Percentiles rank a stretch among this genome's conserved stretches.
These are phyloP conservation scores for Flagelloscypha sp. DNA, from an alignment of 768 basidiomycete species.

Conservation along the genomic window DNA sequence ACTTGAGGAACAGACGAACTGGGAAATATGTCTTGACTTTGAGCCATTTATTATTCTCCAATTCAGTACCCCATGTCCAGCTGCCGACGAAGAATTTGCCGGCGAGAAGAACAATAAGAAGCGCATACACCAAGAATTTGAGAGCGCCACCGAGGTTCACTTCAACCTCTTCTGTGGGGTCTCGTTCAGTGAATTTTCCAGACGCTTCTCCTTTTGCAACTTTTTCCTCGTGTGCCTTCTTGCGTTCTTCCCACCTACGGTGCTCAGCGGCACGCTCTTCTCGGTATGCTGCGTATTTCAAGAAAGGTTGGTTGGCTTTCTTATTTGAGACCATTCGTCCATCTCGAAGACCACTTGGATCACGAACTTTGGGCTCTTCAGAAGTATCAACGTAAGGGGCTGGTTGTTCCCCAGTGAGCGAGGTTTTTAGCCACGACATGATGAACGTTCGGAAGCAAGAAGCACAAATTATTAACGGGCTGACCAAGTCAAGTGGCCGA, in stretches of 20 bases:
- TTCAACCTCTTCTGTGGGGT: slow-evolving; percentile 64
- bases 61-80: slow-evolving; percentile 76
- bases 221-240: slow-evolving; percentile 63
- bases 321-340: slow-evolving; percentile 72
- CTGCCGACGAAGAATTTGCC: slow-evolving; percentile 86
- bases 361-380: slow-evolving; percentile 45
- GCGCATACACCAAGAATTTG: slow-evolving; percentile 55
- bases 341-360: slow-evolving; percentile 57
- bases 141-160: slow-evolving; percentile 57
- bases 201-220: slow-evolving; percentile 67
- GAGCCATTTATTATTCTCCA: slow-evolving; percentile 55
- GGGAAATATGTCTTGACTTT: slow-evolving; percentile 57
- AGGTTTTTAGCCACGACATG: slow-evolving; percentile 66
- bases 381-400: slow-evolving; percentile 30
- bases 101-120: slow-evolving; percentile 47
- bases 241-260: slow-evolving; percentile 59
- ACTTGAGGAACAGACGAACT: slow-evolving; percentile 27
- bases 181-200: slow-evolving; percentile 62
- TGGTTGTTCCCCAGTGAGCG: slow-evolving; percentile 24
- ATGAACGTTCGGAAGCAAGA: slow-evolving; percentile 1
- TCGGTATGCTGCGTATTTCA: slow-evolving; percentile 67
- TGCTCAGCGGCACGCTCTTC: slow-evolving; percentile 53
- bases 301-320: slow-evolving; percentile 77
- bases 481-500: too few relatives aligned
- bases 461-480: too few relatives aligned